A percentile compares a stretch with the other conserved stretches of the same genome.
These are phyloP conservation scores for Colletotrichum euphorbiae DNA, from an alignment of 2,329 filamentous ascomycete genomes.

Conservation along the genomic window DNA sequence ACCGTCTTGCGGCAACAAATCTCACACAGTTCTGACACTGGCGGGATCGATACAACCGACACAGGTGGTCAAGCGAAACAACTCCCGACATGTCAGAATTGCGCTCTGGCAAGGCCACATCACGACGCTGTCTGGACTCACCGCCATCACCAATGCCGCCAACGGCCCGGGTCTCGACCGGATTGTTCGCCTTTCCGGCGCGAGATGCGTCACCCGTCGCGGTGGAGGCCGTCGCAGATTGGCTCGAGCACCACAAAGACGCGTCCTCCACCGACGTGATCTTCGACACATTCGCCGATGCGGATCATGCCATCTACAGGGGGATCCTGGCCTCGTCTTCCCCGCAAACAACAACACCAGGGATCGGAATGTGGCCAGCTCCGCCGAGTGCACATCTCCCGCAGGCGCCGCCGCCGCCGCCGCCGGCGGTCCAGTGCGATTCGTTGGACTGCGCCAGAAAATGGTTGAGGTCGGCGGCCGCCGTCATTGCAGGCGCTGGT, in stretches of 20 bases:
- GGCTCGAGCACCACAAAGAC: conserved; percentile 43
- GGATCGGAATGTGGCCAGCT: background rate
- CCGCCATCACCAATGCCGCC: conserved; percentile 51
- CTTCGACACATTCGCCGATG: conserved; percentile 49
- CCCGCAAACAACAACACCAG: background rate
- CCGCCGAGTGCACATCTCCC: conserved; percentile 9
- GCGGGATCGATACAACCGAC: conserved; percentile 12
- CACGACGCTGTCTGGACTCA: conserved; percentile 46
- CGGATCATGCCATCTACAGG: conserved; percentile 41
- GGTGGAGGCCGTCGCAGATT: conserved; percentile 42
- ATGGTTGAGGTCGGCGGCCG: conserved; percentile 45
- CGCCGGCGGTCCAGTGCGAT: conserved; percentile 16
- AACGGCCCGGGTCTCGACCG: conserved; percentile 50
- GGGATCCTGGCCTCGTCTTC: conserved; percentile 25
- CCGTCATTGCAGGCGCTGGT: conserved; percentile 48
- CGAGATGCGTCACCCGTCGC: conserved; percentile 46
- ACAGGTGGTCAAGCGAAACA: background rate
- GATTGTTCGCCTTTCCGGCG: conserved; percentile 49
- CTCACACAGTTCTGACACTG: conserved; percentile 21
- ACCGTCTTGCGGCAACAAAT: conserved; percentile 16
- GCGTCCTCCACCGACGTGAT: conserved; percentile 47
- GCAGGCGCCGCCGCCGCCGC: background rate
- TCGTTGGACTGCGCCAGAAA: conserved; percentile 31
- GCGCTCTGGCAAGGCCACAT: conserved; percentile 50
- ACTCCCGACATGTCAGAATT: conserved; percentile 30